These are phyloP conservation scores for Nasturtium officinale DNA, from an alignment of 345 rosid species.

Conservation along the genomic window DNA sequence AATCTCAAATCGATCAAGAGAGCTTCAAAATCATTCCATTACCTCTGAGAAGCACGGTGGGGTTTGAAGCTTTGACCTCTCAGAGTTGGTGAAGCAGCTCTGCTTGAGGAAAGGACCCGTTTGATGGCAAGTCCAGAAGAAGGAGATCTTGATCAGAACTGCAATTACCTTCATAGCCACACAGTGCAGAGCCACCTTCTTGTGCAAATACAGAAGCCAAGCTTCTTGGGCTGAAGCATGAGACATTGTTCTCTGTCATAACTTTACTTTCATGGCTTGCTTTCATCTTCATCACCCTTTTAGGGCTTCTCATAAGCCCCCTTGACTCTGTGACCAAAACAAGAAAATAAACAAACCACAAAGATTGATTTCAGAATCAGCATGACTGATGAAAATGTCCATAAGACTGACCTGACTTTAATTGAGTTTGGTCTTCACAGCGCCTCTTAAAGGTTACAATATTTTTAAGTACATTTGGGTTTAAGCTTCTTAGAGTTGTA, in stretches of 20 bases:
- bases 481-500: constrained; percentile 43
- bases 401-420: constrained; percentile 60
- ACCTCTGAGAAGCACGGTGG: constrained; percentile 20
- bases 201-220: constrained; percentile 65
- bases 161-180: constrained; percentile 56
- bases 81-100: constrained; percentile 67
- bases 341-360: constrained; percentile 26
- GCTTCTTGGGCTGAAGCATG: constrained; percentile 78
- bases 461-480: constrained; percentile 44
- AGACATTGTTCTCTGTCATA: constrained; percentile 55
- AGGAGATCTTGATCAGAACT: constrained; percentile 73
- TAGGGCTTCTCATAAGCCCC: constrained; percentile 66
- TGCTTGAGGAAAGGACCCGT: constrained; percentile 84
- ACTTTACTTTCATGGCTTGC: constrained; percentile 61
- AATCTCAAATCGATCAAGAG: constrained; percentile 29
- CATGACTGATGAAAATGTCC: not conserved
- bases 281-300: constrained; percentile 56
- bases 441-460: constrained; percentile 52
- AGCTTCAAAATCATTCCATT: constrained; percentile 8
- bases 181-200: constrained; percentile 45
- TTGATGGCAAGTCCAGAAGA: constrained; percentile 81
- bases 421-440: constrained; percentile 51
- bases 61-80: constrained; percentile 29
- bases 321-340: constrained; percentile 54
- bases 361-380: constrained; percentile 23